Percentiles rank a stretch among this genome's conserved stretches.
phyloP scores from a whole-genome alignment of 805 yeast genomes.

The Hanseniaspora guilliermondii region DNA sequence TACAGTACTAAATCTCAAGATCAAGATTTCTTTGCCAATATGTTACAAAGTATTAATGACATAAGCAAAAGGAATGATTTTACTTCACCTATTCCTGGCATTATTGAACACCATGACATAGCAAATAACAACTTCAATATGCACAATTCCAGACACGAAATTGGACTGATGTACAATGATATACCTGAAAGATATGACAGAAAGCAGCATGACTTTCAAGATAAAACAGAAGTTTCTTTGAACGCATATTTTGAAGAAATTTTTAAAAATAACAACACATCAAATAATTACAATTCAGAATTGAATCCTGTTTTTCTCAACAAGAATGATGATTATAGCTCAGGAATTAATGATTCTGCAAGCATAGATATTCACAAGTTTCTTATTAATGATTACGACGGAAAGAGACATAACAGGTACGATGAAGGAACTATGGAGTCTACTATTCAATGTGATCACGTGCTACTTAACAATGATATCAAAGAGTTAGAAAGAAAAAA shows the following conservation, averaged over 20 bases:
- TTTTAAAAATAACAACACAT: neutral
- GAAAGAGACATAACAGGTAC: neutral
- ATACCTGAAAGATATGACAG: neutral
- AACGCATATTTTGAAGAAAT: neutral
- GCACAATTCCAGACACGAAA: neutral
- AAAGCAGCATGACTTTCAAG: neutral
- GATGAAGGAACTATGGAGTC: neutral
- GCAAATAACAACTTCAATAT: neutral
- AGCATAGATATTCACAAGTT: neutral
- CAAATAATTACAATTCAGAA: neutral
- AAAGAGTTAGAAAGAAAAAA: constrained; percentile 5
- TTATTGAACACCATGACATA: neutral
- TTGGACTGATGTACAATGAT: neutral
- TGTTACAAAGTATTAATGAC: neutral
- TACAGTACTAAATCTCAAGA: neutral
- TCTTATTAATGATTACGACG: neutral
- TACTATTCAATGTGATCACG: neutral
- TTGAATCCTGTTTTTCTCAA: neutral
- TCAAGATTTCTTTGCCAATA: neutral
- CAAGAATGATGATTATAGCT: neutral
- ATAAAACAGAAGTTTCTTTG: neutral
- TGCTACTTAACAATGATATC: neutral
- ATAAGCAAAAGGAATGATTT: neutral
- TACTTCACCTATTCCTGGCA: neutral
- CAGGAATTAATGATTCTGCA: neutral